These are phyloP conservation scores for Trypanosoma boissoni DNA, from an alignment of 208 protist genomes.

Conservation along the genomic window DNA sequence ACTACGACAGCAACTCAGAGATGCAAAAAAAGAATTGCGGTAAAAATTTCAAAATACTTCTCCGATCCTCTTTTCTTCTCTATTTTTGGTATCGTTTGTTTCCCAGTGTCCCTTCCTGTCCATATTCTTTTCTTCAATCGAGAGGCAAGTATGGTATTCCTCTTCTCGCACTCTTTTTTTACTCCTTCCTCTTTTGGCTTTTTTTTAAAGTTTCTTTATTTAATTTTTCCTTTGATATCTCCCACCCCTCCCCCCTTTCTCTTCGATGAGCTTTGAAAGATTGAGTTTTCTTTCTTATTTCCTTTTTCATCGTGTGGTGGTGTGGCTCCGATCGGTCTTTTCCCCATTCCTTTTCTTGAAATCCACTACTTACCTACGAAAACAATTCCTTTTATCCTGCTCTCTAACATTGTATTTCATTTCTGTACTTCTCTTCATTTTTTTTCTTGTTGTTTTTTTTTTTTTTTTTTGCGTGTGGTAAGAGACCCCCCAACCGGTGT, in stretches of 20 bases:
- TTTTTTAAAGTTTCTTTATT: not conserved
- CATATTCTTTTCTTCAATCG: not conserved
- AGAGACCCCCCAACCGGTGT: no score
- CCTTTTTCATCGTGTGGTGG: not conserved
- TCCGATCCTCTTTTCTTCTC: not conserved
- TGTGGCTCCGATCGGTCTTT: not conserved
- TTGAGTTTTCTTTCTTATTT: not conserved
- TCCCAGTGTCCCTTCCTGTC: not conserved
- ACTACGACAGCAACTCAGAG: no score
- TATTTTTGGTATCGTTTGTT: not conserved
- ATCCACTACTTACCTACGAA: slow-evolving; percentile 6
- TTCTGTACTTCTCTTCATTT: no score
- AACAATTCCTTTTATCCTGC: not conserved
- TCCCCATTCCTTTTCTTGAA: not conserved
- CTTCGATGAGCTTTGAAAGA: not conserved
- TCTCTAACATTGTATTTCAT: not conserved
- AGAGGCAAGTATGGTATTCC: not conserved
- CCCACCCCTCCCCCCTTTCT: not conserved
- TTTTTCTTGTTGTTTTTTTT: no score
- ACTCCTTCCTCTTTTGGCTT: not conserved
- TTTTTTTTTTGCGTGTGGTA: no score
- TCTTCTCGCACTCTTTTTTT: not conserved
- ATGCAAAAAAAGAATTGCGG: no score
- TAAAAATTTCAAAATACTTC: no score
- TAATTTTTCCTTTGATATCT: not conserved